phyloP scores from a whole-genome alignment of 305 asterid genomes.

The Striga hermonthica region DNA sequence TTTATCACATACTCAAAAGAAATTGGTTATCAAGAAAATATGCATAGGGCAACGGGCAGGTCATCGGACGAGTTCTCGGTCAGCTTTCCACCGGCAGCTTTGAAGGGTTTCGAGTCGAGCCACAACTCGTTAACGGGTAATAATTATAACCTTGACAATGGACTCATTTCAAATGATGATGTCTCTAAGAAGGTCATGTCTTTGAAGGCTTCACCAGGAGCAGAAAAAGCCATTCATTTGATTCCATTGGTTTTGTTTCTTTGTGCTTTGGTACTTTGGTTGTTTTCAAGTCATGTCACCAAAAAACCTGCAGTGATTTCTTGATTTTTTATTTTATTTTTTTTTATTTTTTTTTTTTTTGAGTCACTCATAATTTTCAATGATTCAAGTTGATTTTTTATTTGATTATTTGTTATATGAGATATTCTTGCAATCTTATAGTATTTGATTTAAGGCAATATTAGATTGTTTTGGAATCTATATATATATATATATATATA shows the following conservation, averaged over 20 bases:
- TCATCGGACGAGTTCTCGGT: constrained; percentile 44
- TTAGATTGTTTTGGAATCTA: too few species aligned
- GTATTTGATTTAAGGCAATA: too few species aligned
- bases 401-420: too few species aligned
- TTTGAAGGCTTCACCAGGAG: constrained; percentile 30
- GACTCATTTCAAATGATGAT: constrained; percentile 24
- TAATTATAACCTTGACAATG: neutral
- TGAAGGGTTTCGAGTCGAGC: constrained; percentile 32
- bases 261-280: constrained; percentile 62
- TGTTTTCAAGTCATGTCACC: constrained; percentile 41
- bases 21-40: constrained; percentile 13
- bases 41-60: constrained; percentile 52
- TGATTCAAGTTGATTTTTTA: too few species aligned
- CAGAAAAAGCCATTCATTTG: constrained; percentile 48
- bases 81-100: constrained; percentile 31
- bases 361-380: too few species aligned
- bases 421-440: too few species aligned
- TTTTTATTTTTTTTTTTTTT: too few species aligned
- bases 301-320: constrained; percentile 9
- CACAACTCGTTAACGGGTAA: constrained; percentile 25
- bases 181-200: constrained; percentile 40
- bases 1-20: neutral
- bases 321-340: too few species aligned
- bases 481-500: too few species aligned
- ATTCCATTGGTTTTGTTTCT: constrained; percentile 51